Evolutionary conservation across 352 stramenopile genomes (phyloP).

Genomic region (Plasmopara viticola): DNA sequence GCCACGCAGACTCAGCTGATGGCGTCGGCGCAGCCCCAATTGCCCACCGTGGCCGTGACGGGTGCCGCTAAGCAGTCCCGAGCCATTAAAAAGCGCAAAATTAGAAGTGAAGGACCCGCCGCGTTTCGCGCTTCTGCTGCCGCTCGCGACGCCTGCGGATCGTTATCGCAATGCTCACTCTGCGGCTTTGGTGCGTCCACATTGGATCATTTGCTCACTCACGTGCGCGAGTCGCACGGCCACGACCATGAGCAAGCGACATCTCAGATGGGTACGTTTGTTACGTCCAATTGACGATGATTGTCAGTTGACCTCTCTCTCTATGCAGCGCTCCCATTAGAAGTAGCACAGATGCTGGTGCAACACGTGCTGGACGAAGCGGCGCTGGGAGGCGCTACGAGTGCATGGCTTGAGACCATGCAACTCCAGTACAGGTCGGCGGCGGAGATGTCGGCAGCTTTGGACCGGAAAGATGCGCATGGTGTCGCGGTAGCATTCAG

Average conservation of each 20-base stretch:
- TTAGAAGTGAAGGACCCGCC: constrained; percentile 14
- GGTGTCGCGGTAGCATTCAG: constrained; percentile 32
- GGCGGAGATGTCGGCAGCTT: constrained; percentile 28
- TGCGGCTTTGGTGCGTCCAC: constrained; percentile 40
- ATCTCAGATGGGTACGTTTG: constrained; percentile 47
- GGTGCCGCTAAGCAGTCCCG: constrained; percentile 6
- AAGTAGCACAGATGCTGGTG: constrained; percentile 54
- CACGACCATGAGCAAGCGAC: constrained; percentile 8
- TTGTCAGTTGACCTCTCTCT: constrained; percentile 7
- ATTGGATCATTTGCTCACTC: constrained; percentile 45
- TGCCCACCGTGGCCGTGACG: constrained; percentile 1
- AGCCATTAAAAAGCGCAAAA: constrained; percentile 61
- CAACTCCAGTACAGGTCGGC: constrained; percentile 39
- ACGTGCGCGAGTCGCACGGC: constrained; percentile 38
- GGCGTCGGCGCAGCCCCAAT: constrained; percentile 15
- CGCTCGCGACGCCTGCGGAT: constrained; percentile 3
- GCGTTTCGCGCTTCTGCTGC: constrained; percentile 11
- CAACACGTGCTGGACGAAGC: constrained; percentile 42
- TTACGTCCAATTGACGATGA: constrained; percentile 1
- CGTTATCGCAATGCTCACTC: constrained; percentile 27
- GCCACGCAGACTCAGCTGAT: constrained; percentile 5
- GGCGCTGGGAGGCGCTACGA: constrained; percentile 47
- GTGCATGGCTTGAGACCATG: constrained; percentile 42
- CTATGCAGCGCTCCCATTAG: constrained; percentile 36
- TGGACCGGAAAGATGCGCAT: constrained; percentile 37